Evolutionary conservation across 176 grass and related monocot species (phyloP).

Genomic region (Oropetium thomaeum): DNA sequence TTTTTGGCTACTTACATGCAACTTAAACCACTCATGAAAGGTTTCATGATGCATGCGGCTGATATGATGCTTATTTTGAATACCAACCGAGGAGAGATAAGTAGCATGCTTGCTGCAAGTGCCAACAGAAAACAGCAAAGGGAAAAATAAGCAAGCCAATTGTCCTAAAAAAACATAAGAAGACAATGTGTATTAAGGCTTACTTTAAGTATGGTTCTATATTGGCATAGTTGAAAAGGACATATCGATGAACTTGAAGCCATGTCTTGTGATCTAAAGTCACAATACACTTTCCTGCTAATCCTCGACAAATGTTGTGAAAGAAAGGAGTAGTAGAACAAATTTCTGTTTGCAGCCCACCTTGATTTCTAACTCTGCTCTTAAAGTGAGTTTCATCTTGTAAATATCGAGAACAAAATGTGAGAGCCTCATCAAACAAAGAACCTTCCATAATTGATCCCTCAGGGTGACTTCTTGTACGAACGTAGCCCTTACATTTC

Average conservation of each 20-base stretch:
- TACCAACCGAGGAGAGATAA: too few relatives aligned
- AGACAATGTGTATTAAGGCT: background rate
- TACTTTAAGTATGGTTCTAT: background rate
- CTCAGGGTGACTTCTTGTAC: background rate
- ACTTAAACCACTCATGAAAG: too few relatives aligned
- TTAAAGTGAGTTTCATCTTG: background rate
- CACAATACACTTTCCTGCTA: background rate
- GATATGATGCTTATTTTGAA: too few relatives aligned
- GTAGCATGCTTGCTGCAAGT: too few relatives aligned
- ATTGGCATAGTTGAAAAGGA: background rate
- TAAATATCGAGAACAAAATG: background rate
- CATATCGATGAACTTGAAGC: background rate
- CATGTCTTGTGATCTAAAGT: background rate
- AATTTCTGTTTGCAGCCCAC: too few relatives aligned
- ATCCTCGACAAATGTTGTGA: background rate
- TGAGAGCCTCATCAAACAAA: background rate
- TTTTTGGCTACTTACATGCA: too few relatives aligned
- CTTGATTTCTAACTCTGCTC: background rate
- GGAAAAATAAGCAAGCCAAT: too few relatives aligned
- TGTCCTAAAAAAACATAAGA: too few relatives aligned
- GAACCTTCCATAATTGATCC: background rate
- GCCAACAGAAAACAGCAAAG: too few relatives aligned
- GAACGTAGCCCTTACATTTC: background rate
- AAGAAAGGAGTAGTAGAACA: background rate
- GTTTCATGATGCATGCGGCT: too few relatives aligned